Percentiles rank a stretch among this genome's conserved stretches.
phyloP scores from a whole-genome alignment of 805 yeast genomes.

The Sugiyamaella americana region DNA sequence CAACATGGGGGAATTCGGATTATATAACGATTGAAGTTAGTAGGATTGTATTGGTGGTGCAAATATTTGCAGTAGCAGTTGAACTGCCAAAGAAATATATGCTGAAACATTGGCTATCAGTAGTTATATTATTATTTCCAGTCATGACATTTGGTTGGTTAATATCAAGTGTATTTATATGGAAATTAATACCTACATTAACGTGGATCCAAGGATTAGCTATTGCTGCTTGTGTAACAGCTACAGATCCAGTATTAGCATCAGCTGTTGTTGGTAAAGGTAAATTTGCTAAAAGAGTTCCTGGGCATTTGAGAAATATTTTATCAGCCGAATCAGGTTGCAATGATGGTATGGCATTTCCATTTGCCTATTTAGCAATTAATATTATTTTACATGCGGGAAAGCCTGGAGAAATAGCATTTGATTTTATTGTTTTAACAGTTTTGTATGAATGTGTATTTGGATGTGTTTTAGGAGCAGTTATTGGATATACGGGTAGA shows the following conservation, averaged over 20 bases:
- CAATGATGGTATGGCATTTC: slow-evolving; percentile 95
- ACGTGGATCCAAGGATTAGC: slow-evolving; percentile 65
- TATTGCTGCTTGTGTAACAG: slow-evolving; percentile 84
- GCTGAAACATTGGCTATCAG: slow-evolving; percentile 77
- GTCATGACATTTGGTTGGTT: slow-evolving; percentile 92
- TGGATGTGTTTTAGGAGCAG: slow-evolving; percentile 68
- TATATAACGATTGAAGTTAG: slow-evolving; percentile 76
- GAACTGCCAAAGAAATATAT: slow-evolving; percentile 87
- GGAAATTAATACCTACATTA: slow-evolving; percentile 69
- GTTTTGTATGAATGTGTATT: slow-evolving; percentile 75
- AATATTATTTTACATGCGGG: slow-evolving; percentile 62
- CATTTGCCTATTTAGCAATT: slow-evolving; percentile 68
- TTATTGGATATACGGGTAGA: slow-evolving; percentile 65
- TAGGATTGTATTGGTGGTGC: slow-evolving; percentile 75
- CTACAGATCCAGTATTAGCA: slow-evolving; percentile 92
- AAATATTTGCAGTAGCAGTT: slow-evolving; percentile 90
- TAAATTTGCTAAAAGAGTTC: slow-evolving; percentile 82
- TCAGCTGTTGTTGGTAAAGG: slow-evolving; percentile 95
- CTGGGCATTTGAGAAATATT: slow-evolving; percentile 83
- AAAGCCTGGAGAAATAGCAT: slow-evolving; percentile 59
- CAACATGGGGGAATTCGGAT: slow-evolving; percentile 81
- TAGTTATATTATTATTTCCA: slow-evolving; percentile 66
- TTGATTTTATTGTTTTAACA: slow-evolving; percentile 74
- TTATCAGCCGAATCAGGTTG: slow-evolving; percentile 85
- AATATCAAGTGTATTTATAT: slow-evolving; percentile 69